A percentile compares a stretch with the other conserved stretches of the same genome.
Evolutionary conservation across 352 stramenopile genomes (phyloP).

Genomic region (Phytophthora litchii): DNA sequence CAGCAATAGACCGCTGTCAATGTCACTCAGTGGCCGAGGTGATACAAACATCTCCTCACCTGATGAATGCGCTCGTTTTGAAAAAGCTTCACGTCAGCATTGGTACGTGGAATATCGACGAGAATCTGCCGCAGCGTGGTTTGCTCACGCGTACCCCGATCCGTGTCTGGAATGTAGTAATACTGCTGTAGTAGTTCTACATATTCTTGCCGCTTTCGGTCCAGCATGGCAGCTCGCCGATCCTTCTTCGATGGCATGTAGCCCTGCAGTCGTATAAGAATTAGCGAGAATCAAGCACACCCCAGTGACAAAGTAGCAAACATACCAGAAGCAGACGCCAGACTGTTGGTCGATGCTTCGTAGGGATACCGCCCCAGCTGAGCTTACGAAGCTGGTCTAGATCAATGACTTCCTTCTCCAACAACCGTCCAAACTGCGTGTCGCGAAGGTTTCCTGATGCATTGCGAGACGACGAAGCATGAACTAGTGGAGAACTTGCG

Average conservation of each 20-base stretch:
- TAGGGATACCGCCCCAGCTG: conserved; percentile 93
- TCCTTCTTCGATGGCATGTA: conserved; percentile 97
- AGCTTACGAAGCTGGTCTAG: conserved; percentile 90
- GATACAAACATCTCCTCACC: conserved; percentile 35
- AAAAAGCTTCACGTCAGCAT: conserved; percentile 97
- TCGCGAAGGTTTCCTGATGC: conserved; percentile 70
- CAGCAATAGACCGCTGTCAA: not conserved
- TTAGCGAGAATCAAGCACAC: not conserved
- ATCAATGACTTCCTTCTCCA: conserved; percentile 85
- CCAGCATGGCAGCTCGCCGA: conserved; percentile 89
- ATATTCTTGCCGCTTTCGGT: conserved; percentile 97
- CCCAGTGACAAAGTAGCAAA: not conserved
- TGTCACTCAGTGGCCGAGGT: not conserved
- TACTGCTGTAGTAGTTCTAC: conserved; percentile 94
- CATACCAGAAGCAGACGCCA: conserved; percentile 97
- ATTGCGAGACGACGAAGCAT: conserved; percentile 52
- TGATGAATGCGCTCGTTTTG: conserved; percentile 93
- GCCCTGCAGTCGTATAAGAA: conserved; percentile 44
- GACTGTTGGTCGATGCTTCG: conserved; percentile 80
- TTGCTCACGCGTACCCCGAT: conserved; percentile 95
- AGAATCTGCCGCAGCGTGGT: conserved; percentile 96
- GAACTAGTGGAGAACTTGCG: conserved; percentile 3
- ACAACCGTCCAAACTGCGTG: conserved; percentile 71
- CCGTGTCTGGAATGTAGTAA: conserved; percentile 97
- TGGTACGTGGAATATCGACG: conserved; percentile 99